Base-by-base conservation (phyloP, 371 early-diverging fungal genomes). In the Lichtheimia ornata region DNA sequence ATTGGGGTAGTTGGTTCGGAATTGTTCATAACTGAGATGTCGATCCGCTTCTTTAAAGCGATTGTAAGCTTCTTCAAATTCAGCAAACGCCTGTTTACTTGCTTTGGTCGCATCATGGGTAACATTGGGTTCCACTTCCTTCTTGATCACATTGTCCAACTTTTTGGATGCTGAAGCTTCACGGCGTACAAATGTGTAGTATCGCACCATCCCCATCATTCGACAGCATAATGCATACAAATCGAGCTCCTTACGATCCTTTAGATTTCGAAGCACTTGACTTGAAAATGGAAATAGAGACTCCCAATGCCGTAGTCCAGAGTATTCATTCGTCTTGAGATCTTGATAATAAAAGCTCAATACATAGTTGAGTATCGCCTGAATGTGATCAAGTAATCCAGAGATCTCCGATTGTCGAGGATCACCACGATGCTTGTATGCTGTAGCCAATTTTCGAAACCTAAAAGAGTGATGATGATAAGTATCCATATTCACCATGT, bases 361-460 rank as follows among this genome's bases (percentile, higher is more conserved):
- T 24, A 77, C 63, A 44, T 77, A 77, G 50, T 77, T 73, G 15
- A 71, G 62, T 12, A 77, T 47, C 1, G 73, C 66, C 7, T 72
- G 71, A 4, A 77, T 61, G 40, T 77, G 78, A 25, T 77, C 73
- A 27, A 77, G 30, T 14, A 73, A 25, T 5, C 62, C 58, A 18
- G 18, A 40, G 9, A 65, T 58, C 17, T 63, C 59, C 3, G 49
- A 24, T 2, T 24, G 50, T 35, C 64, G 59, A 5, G 17, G 40
- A 54, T 77, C 77, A 4, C 73, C 78, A 50, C 74, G 65, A 55
- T 64, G 60, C 44, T 77, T 77, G 24, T 74, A 63, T 0, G 70
- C 67, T 42, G 63, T 64, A 0, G 78, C 78, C n/a, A 77, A 47
- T 27, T 69, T 66, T 11, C 45, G 61, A 40, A 77, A 77, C 74